phyloP scores from a whole-genome alignment of 129 eudicot genomes.

The Chrysanthemum lavandulifolium region DNA sequence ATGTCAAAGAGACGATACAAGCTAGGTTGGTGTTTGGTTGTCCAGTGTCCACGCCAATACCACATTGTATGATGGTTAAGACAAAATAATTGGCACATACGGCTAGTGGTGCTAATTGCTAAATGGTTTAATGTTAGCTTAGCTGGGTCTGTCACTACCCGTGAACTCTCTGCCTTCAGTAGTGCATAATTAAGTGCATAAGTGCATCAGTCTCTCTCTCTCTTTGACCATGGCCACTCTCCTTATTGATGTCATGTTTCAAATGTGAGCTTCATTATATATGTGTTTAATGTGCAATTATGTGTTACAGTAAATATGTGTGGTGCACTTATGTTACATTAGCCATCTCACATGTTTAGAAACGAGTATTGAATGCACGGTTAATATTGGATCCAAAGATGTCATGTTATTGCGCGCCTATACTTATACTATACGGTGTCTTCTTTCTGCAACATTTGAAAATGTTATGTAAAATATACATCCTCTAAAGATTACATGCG shows the following conservation, averaged over 20 bases:
- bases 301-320: neutral
- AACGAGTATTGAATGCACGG: neutral
- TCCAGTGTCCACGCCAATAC: constrained; percentile 4
- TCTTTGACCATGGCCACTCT: neutral
- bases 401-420: neutral
- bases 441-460: neutral
- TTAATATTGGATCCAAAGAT: neutral
- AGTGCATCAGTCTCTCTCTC: neutral
- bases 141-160: constrained; percentile 11
- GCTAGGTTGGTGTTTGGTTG: neutral
- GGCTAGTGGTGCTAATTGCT: neutral
- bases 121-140: neutral
- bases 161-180: constrained; percentile 9
- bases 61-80: neutral
- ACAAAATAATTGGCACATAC: constrained; percentile 1
- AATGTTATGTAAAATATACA: too few relatives aligned
- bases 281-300: neutral
- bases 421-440: neutral
- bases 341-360: neutral
- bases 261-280: constrained; percentile 18
- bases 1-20: neutral
- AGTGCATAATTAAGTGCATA: neutral
- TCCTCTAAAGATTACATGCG: too few relatives aligned
- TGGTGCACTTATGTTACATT: neutral
- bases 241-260: constrained; percentile 13